Conservation (phyloP, 2,329 filamentous ascomycete genomes). For the Bipolaris gigantea region DNA sequence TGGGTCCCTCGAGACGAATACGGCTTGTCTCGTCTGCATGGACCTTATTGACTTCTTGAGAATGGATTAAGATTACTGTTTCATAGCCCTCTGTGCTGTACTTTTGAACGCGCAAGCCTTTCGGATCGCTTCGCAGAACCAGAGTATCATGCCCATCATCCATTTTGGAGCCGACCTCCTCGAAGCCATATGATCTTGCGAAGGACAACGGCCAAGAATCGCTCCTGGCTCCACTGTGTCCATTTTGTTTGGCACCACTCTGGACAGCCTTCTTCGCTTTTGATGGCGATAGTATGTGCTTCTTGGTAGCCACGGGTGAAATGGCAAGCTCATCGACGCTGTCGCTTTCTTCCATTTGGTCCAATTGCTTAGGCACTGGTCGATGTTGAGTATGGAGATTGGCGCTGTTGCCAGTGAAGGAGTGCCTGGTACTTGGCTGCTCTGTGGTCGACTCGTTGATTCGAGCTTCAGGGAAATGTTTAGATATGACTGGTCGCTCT, state of each 20-base stretch:
- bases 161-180: background rate
- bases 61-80: slow-evolving; percentile 4
- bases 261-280: slow-evolving; percentile 7
- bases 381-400: slow-evolving; percentile 20
- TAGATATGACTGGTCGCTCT: slow-evolving; percentile 10
- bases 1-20: slow-evolving; percentile 26
- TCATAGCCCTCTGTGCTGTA: slow-evolving; percentile 2
- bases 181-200: slow-evolving; percentile 21
- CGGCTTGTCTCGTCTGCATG: slow-evolving; percentile 18
- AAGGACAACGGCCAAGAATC: slow-evolving; percentile 21
- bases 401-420: background rate
- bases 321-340: slow-evolving; percentile 26
- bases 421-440: background rate
- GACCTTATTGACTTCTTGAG: slow-evolving; percentile 17
- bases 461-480: slow-evolving; percentile 20
- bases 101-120: slow-evolving; percentile 4
- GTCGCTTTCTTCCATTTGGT: slow-evolving; percentile 1
- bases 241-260: slow-evolving; percentile 1
- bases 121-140: background rate
- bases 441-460: slow-evolving; percentile 29
- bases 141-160: slow-evolving; percentile 2
- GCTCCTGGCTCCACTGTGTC: background rate
- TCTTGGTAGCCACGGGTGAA: background rate
- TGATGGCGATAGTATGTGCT: background rate
- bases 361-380: background rate